phyloP scores from a whole-genome alignment of 202 grass and related monocot species.

The Miscanthus sacchariflorus region DNA sequence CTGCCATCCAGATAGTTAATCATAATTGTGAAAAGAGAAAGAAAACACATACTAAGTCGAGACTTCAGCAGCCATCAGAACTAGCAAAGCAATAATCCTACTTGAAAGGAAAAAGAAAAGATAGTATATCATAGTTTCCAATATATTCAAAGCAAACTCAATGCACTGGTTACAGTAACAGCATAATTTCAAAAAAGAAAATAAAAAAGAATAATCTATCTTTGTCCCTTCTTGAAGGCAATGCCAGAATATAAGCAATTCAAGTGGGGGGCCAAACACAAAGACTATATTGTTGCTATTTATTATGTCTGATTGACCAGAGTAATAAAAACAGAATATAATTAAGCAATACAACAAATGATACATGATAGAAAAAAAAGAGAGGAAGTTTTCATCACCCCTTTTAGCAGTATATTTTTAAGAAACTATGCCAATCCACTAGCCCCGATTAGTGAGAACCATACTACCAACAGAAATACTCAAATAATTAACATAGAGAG shows the following conservation, averaged over 20 bases:
- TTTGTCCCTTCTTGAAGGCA: conserved; percentile 8
- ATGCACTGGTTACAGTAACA: background rate
- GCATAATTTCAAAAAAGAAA: conserved; percentile 1
- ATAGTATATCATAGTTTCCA: conserved; percentile 13
- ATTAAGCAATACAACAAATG: background rate
- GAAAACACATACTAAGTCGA: conserved; percentile 10
- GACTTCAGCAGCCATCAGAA: conserved; percentile 6
- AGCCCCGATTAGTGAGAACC: conserved; percentile 8
- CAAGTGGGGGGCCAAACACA: background rate
- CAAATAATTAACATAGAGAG: background rate
- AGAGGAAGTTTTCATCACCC: background rate
- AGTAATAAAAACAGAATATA: conserved; percentile 20
- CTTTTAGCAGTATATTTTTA: conserved; percentile 10
- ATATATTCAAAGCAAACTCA: conserved; percentile 29
- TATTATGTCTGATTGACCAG: background rate
- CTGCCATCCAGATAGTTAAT: background rate
- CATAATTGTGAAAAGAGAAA: conserved; percentile 26
- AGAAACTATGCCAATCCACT: background rate
- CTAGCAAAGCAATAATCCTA: conserved; percentile 7
- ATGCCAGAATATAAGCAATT: background rate
- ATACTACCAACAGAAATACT: conserved; percentile 5
- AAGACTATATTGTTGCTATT: background rate
- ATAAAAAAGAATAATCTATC: background rate
- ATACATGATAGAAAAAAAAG: background rate
- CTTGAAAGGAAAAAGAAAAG: conserved; percentile 16